Evolutionary conservation across 257 asterid species (phyloP), one percentile per base, ranked within the genome.

Genomic region (Solanum raphanifolium): DNA sequence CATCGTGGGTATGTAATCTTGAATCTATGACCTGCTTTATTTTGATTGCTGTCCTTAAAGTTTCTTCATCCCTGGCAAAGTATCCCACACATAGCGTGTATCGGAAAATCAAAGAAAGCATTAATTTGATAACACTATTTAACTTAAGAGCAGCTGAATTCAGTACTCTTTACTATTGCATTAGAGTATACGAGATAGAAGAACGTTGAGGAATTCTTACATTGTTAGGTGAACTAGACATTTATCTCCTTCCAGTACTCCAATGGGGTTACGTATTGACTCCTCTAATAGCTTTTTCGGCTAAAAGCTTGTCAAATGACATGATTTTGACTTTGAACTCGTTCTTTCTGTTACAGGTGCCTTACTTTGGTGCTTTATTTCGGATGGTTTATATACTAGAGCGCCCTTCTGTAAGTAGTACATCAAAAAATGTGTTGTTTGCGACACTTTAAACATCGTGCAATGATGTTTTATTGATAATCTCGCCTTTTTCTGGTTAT

Each of bases 361-460:
- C 99, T 5, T 97, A 97, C 88, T 75, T 97, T 23, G 91, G 98
- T 90, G 98, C 98, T 84, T 93, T 96, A 4, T 94, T 96, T 75
- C 98, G 99, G 89, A 95, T 96, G 62, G 83, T 96, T 88, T 94
- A 92, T 58, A 79, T 96, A 85, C 98, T 96, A 20, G 99, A 94
- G 98, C 72, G 73, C 43, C 73, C 87, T 34, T 84, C 58, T 38
- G 74, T 52, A 2, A 83, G 72, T 93, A 55, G 23, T 88, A 31
- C 38, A 20, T 31, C n/a, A 23, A 16, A 72, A 35, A 36, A 4
- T 87, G 32, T 58, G 85, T 27, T 88, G 87, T 84, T 55, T n/a
- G 16, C 34, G 23, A 35, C 52, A 62, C 25, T 5, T 72, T 38
- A 43, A 23, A 68, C 31, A 55, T 58, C 6, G 31, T 23, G 36